Evolutionary conservation across 495 filamentous ascomycete genomes (phyloP), one percentile per base, ranked within the genome.

Genomic region (Paragyromitra xinjiangensis): DNA sequence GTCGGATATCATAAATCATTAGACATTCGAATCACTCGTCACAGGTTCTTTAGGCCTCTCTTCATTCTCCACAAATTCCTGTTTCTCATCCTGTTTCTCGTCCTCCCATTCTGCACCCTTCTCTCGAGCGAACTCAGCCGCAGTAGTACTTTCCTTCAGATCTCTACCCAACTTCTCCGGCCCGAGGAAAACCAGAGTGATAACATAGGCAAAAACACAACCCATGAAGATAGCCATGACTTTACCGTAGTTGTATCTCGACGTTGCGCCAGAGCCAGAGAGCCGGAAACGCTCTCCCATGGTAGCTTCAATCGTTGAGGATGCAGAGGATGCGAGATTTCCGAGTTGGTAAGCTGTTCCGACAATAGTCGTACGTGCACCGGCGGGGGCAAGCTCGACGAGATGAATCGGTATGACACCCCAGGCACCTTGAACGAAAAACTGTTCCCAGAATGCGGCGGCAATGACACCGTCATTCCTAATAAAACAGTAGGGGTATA

Each of bases 181-280:
- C 0, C 94, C 94, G 0, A 93, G 72, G 16, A 96, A 80, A 0
- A 92, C 92, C 24, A 96, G 76, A 0, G 95, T 0, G 75, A 97
- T 93, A 7, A 90, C 87, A 81, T 96, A 97, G 6, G 83, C 91
- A 83, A 90, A 97, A n/a, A 97, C 94, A 78, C 92, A 94, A 2
- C 89, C 94, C 92, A 97, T 93, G 83, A 97, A 94, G 79, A 97
- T 95, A 72, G 92, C 93, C 77, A 97, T 94, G 3, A 97, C 94
- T 75, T 92, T 92, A 12, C 94, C 94, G 66, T 97, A 97, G 62
- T 93, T 84, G 82, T 94, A 97, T 37, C 93, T 85, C 45, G 83
- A 76, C 0, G 82, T 83, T 0, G 64, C 77, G 5, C 85, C 85
- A 11, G 85, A 81, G 1, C 86, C 87, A 0, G 87, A 86, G 2